Conservation (phyloP, 2,329 filamentous ascomycete species). For the Venturia effusa region DNA sequence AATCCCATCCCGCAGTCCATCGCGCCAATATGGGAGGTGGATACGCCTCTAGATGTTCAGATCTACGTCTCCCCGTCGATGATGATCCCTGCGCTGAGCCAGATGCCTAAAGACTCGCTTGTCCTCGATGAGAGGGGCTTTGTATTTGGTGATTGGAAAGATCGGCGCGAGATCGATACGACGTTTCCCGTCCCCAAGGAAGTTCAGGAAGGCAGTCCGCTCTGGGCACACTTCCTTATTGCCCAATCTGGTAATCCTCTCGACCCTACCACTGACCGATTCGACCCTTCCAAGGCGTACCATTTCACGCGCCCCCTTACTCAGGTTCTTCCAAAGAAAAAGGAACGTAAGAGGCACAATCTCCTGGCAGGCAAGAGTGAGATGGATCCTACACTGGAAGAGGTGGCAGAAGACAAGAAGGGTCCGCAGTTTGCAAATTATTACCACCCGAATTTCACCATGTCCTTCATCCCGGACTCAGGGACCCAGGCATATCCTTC, state of each 20-base stretch:
- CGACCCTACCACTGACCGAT: constrained; percentile 63
- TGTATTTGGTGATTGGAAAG: constrained; percentile 64
- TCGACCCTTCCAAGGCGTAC: constrained; percentile 65
- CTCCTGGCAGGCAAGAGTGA: constrained; percentile 48
- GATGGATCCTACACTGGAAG: constrained; percentile 40
- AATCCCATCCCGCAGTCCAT: constrained; percentile 58
- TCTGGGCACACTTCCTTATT: constrained; percentile 92
- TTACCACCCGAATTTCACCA: constrained; percentile 89
- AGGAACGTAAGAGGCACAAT: constrained; percentile 76
- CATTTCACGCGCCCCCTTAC: constrained; percentile 80
- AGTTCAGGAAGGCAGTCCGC: constrained; percentile 83
- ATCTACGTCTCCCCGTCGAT: constrained; percentile 75
- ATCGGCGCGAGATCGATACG: constrained; percentile 66
- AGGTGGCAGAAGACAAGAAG: constrained; percentile 39
- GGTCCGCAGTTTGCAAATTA: constrained; percentile 70
- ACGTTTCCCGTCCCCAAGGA: constrained; percentile 64
- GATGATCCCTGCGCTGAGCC: constrained; percentile 55
- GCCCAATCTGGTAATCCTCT: constrained; percentile 63
- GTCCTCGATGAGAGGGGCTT: constrained; percentile 76
- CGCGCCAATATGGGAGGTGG: constrained; percentile 80
- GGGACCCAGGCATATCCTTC: constrained; percentile 57
- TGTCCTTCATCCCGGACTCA: constrained; percentile 74
- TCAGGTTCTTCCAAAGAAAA: constrained; percentile 86
- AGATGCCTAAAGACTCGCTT: constrained; percentile 54
- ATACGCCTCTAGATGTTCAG: constrained; percentile 64